Evolutionary conservation across 176 grass and related monocot species (phyloP).

Genomic region (Sorghum bicolor): Sorghum_bicolor_NCBIv3 NC_012879.2:52418501-52419000

Average conservation of each 20-base stretch:
- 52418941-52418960: neutral
- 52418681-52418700: constrained; percentile 59
- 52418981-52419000: neutral
- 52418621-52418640: constrained; percentile 43
- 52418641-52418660: constrained; percentile 64
- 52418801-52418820: constrained; percentile 37
- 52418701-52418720: constrained; percentile 60
- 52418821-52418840: constrained; percentile 54
- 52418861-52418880: constrained; percentile 52
- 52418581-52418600: constrained; percentile 31
- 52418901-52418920: too few species aligned
- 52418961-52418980: neutral
- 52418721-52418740: neutral
- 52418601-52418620: constrained; percentile 52
- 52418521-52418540: constrained; percentile 50
- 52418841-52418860: constrained; percentile 71
- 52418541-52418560: constrained; percentile 63
- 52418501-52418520: constrained; percentile 35
- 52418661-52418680: constrained; percentile 46
- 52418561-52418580: constrained; percentile 29
- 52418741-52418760: neutral
- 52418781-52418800: neutral
- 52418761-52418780: neutral
- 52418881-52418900: constrained; percentile 33
- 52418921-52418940: neutral